phyloP scores from a whole-genome alignment of 805 yeast species.

The Nematodospora valgi region DNA sequence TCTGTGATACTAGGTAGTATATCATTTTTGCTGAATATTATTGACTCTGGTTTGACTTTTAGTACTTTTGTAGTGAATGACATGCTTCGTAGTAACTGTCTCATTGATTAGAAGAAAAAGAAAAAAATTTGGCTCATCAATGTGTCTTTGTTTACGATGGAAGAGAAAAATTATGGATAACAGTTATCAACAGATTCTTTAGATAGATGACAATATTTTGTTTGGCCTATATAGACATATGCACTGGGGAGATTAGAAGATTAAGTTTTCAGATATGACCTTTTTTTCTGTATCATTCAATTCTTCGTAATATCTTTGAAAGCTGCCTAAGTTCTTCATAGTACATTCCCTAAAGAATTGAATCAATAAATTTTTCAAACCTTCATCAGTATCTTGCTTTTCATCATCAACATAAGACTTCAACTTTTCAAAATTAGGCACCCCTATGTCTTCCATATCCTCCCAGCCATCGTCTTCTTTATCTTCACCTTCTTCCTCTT shows the following conservation, averaged over 20 bases:
- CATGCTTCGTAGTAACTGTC: conserved; percentile 3
- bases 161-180: background rate
- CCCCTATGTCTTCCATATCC: conserved; percentile 66
- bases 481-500: conserved; percentile 31
- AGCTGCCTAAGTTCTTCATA: conserved; percentile 45
- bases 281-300: conserved; percentile 54
- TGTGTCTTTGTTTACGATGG: conserved; percentile 3
- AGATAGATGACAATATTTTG: no score
- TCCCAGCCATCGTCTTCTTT: conserved; percentile 67
- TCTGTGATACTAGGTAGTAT: conserved; percentile 47
- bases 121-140: conserved; percentile 4
- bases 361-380: conserved; percentile 39
- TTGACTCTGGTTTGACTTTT: conserved; percentile 51
- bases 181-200: no score
- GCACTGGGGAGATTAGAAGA: no score
- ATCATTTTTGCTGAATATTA: conserved; percentile 44
- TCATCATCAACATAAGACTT: conserved; percentile 52
- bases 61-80: conserved; percentile 37
- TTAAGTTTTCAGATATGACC: conserved; percentile 47
- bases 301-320: conserved; percentile 47
- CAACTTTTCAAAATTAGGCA: conserved; percentile 59
- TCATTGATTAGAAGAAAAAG: conserved; percentile 5
- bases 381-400: conserved; percentile 29
- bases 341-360: conserved; percentile 58
- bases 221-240: no score